phyloP scores from a whole-genome alignment of 2,329 filamentous ascomycete genomes.

The Corniculantispora saksenae region DNA sequence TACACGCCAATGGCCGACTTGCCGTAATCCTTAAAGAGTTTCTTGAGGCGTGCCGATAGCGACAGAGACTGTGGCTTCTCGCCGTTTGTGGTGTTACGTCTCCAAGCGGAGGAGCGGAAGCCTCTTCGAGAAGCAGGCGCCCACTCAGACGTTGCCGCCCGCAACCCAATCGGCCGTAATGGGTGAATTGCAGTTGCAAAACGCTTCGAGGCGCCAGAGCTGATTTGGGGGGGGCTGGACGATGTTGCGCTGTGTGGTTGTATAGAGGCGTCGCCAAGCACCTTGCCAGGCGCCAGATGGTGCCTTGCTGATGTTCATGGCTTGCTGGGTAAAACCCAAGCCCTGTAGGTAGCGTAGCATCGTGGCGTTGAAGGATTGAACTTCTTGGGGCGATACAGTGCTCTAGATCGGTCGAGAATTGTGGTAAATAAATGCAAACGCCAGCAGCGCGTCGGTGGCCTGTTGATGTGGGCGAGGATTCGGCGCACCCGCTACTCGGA shows the following conservation, averaged over 20 bases:
- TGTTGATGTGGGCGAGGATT: not conserved
- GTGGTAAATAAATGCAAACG: not conserved
- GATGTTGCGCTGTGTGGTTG: not conserved
- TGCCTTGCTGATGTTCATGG: not conserved
- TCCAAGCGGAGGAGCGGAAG: conserved; percentile 38
- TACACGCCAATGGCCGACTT: conserved; percentile 95
- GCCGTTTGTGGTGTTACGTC: conserved; percentile 28
- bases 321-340: not conserved
- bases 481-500: conserved; percentile 9
- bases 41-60: conserved; percentile 73
- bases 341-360: conserved; percentile 15
- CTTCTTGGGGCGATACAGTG: not conserved
- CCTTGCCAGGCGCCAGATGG: conserved; percentile 14
- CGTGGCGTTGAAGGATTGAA: not conserved
- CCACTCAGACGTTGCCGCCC: not conserved
- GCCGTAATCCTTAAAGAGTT: conserved; percentile 88
- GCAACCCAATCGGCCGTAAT: not conserved
- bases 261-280: conserved; percentile 16
- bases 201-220: not conserved
- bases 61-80: conserved; percentile 40
- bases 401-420: not conserved
- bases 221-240: not conserved
- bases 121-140: conserved; percentile 27
- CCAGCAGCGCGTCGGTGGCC: not conserved
- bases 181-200: not conserved